Base-by-base conservation (phyloP, 352 stramenopile species). In the Phytophthora multivora region DNA sequence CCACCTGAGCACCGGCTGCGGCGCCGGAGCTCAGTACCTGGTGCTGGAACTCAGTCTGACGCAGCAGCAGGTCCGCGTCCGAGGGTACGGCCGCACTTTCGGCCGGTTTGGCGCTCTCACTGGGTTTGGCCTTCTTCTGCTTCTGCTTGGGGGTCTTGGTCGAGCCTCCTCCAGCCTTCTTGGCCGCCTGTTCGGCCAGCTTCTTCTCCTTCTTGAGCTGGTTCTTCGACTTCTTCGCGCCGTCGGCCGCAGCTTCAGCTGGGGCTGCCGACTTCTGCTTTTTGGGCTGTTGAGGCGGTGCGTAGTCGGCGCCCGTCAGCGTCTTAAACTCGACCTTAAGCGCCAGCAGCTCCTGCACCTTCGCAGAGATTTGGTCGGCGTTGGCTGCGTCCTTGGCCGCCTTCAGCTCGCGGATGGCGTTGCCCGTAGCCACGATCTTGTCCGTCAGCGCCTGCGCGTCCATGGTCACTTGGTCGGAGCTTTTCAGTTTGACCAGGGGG, bases 121-220 rank as follows among this genome's bases (percentile, higher is more conserved):
- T 89, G 15, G 85, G 76, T 57, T 93, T 91, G 31, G 66, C 58
- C 64, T 87, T 77, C 66, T 85, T 78, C 59, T 75, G 55, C 31
- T 73, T 69, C 18, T 69, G 59, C 58, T 80, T 74, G 39, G 51
- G 33, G 52, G 75, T 70, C 56, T 83, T 85, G 23, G 57, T 50
- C 2, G 52, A 12, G 5, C 40, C 55, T 25, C 55, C 51, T 15
- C 60, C 69, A 33, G 73, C 59, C 55, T 89, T 86, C 57, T 87
- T 83, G 49, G 78, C 74, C n/a, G 77, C 79, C 25, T 75, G 74
- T 46, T 93, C 83, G 0, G 81, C 84, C 19, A 91, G 55, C 55
- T 95, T 95, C 73, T 93, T 95, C 63, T 95, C 83, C 67, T 95
- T 93, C 67, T 95, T 95, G 19, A 95, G 61, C 68, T 93, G 84